Base-by-base conservation (phyloP, 2,329 filamentous ascomycete genomes). In the Verticillium zaregamsianum region DNA sequence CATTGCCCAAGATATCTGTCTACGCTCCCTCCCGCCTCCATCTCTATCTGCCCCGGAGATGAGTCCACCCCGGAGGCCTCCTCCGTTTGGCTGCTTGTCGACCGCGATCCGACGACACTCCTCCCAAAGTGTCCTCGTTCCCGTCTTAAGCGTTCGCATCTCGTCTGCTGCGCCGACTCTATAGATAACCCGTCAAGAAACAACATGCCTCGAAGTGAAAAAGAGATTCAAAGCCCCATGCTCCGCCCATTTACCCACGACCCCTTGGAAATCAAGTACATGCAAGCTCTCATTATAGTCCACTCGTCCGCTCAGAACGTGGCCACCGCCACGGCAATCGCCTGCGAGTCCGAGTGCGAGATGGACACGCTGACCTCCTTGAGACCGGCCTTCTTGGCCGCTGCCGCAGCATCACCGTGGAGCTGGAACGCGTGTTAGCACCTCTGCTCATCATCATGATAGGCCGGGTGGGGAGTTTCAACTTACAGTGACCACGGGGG, bases 351-450 rank as follows among this genome's bases (percentile, higher is more conserved):
- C 45, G 91, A 95, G 79, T 99, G 96, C 69, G 94, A 97, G 73
- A 99, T 97, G 72, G 93, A 97, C 68, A 99, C 90, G 67, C 85
- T 94, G 66, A 98, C 89, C 61, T 88, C 87, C 82, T 94, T 96
- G 54, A 98, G 88, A 64, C 93, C 92, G 31, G 90, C 92, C 75
- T 91, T 84, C 74, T 90, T 88, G n/a, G 95, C 95, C 60, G 92
- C 92, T 59, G 86, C 79, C 65, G 92, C 87, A 59, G 95, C 95
- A 64, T 91, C 87, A 68, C 94, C 95, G 68, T 94, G 90, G 56
- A 99, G 87, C 92, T 97, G 71, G 67, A 65, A 25, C 14, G 7
- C 40, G 61, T 58, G 70, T 86, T 76, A 83, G 80, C 66, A 62
- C 55, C 28, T n/a, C 12, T 15, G 20, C 12, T 31, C 9, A 5